These are phyloP conservation scores for Kwoniella mangroviensis DNA, from an alignment of 768 basidiomycete genomes.

Conservation along the genomic window DNA sequence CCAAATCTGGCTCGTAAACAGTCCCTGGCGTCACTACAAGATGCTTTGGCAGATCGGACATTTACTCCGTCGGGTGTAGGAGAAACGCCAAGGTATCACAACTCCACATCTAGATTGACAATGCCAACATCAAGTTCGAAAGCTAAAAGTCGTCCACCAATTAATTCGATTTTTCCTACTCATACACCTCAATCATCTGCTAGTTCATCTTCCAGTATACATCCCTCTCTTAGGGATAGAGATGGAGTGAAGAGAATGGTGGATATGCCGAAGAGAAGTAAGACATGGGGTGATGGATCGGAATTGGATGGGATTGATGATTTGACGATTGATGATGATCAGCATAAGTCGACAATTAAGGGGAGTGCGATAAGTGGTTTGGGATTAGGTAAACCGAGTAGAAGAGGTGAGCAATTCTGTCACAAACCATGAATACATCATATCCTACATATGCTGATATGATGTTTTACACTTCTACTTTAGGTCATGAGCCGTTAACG, in stretches of 20 bases:
- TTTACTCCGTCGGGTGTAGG: not conserved
- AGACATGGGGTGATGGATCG: constrained; percentile 66
- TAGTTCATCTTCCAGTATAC: constrained; percentile 17
- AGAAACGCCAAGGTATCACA: constrained; percentile 26
- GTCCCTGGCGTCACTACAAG: constrained; percentile 45
- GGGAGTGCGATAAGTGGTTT: constrained; percentile 7
- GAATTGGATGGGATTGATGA: constrained; percentile 89
- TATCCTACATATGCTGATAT: not conserved
- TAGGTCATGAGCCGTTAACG: constrained; percentile 11
- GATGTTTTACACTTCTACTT: not conserved
- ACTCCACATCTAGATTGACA: constrained; percentile 65
- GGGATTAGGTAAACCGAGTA: constrained; percentile 24
- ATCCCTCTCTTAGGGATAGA: not conserved
- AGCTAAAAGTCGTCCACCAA: constrained; percentile 72
- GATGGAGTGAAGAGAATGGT: constrained; percentile 10
- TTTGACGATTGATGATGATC: constrained; percentile 84
- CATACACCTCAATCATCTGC: constrained; percentile 22
- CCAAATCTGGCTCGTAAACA: constrained; percentile 48
- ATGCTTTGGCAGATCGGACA: constrained; percentile 37
- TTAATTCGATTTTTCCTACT: constrained; percentile 73
- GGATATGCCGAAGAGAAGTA: constrained; percentile 24
- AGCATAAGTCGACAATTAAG: constrained; percentile 56
- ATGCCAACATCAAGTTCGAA: constrained; percentile 80
- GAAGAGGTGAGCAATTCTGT: constrained; percentile 17
- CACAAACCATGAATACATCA: not conserved